phyloP scores from a whole-genome alignment of 2,329 filamentous ascomycete species.

The Xylariales sp. region DNA sequence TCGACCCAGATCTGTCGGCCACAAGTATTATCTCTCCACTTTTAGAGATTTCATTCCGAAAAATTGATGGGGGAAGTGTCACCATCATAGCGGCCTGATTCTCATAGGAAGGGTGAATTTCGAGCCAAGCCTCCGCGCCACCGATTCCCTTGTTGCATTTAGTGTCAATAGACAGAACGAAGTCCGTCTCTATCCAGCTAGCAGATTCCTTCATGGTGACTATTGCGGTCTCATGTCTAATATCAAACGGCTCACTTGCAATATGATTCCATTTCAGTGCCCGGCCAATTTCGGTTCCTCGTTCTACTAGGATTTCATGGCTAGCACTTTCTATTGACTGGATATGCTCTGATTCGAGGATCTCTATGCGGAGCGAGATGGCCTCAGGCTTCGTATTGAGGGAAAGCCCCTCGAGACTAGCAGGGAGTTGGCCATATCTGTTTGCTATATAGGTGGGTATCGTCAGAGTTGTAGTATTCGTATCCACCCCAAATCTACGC shows the following conservation, averaged over 20 bases:
- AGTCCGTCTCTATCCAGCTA: conserved; percentile 43
- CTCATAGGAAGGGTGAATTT: conserved; percentile 42
- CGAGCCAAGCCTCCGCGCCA: conserved; percentile 42
- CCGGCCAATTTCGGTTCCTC: conserved; percentile 18
- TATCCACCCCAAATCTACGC: conserved; percentile 39
- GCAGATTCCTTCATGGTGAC: conserved; percentile 28
- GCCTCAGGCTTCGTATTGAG: conserved; percentile 25
- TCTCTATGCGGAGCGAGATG: conserved; percentile 35
- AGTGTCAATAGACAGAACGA: conserved; percentile 45
- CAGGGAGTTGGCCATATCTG: conserved; percentile 43
- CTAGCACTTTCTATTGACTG: conserved; percentile 39
- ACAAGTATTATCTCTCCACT: conserved; percentile 37
- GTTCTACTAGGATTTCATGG: conserved; percentile 40
- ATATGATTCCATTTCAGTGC: conserved; percentile 34
- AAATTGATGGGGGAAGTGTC: conserved; percentile 40
- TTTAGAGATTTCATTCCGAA: conserved; percentile 7
- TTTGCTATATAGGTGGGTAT: conserved; percentile 46
- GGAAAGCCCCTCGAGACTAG: conserved; percentile 21
- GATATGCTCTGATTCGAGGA: conserved; percentile 28
- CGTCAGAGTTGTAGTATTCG: conserved; percentile 40
- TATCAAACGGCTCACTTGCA: neutral
- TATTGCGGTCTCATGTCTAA: conserved; percentile 9
- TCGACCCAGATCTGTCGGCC: conserved; percentile 53
- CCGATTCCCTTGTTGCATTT: conserved; percentile 20
- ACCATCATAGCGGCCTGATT: conserved; percentile 46